Evolutionary conservation across 2,329 filamentous ascomycete genomes (phyloP), one percentile per base, ranked within the genome.

Genomic region (Chrysoporthe deuterocubensis): DNA sequence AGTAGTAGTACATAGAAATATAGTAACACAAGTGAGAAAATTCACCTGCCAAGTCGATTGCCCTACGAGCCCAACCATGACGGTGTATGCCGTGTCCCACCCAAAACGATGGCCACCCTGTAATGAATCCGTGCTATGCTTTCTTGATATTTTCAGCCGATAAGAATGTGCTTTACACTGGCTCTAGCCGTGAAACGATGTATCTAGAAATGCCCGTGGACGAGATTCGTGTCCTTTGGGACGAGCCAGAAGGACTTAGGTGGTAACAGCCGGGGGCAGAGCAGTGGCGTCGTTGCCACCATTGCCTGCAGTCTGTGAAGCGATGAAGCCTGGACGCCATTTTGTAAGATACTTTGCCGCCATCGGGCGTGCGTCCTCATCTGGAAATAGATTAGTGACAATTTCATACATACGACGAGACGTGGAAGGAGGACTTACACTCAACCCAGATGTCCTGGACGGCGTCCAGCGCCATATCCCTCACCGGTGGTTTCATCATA

Each of bases 381-480:
- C 86, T 89, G 68, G 13, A 60, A 43, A 16, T 6, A 18, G 1
- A 46, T 70, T 52, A 64, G 63, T 54, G 52, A 63, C 16, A 54
- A 32, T 37, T 59, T 9, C 57, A 13, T 40, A 37, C n/a, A 26
- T 21, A 44, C 1, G 6, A 59, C 16, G 11, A 42, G 18, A 11
- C 21, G 67, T 48, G 48, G n/a, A 42, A 52, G 66, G 14, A 21
- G 6, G 60, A 82, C 87, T 81, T 80, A 89, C 87, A 90, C 69
- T 89, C 88, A 18, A 82, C 80, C 87, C 89, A 91, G 69, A 91
- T 87, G 69, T 87, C 88, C 73, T 90, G 86, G 65, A 92, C 85
- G 1, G 86, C 85, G 74, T 91, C 88, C 58, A 92, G 79, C 42
- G 89, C 88, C 70, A 88, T 79, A 70, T 89, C 85, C 73, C 87